Base-by-base conservation (phyloP, 2,329 filamentous ascomycete species). In the Geosmithia putterillii region DNA sequence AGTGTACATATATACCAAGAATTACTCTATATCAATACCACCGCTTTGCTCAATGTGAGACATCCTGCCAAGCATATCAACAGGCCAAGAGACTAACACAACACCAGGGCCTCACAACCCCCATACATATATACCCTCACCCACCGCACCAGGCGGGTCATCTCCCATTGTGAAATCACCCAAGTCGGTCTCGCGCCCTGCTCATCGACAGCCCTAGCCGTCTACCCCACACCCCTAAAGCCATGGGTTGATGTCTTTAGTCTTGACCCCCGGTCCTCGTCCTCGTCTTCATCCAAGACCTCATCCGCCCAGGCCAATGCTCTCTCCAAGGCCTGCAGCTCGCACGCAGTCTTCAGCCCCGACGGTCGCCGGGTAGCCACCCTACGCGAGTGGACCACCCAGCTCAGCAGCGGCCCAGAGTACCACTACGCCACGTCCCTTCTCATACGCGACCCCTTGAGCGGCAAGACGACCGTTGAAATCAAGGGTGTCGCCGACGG, bases 201-300 rank as follows among this genome's bases (percentile, higher is more conserved):
- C 3, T 47, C 49, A 17, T 51, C 52, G 36, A 39, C 51, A 15
- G 58, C 54, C 21, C 59, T 58, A 18, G 57, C 59, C 15, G 53
- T 55, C 36, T 62, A 57, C 47, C 48, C 51, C 38, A 53, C 50
- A 4, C 55, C 54, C 9, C 42, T 51, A 28, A 57, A 59, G 19
- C 53, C 57, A n/a, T 63, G 60, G 59, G 55, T 63, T 44, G 60
- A 63, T 46, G 50, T 59, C 17, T 62, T 62, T 42, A 54, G 58
- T 38, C 47, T 58, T 20, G 41, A 45, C 23, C 52, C 53, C 0
- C 34, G 28, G 15, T 12, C 36, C n/a, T 36, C 32, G 20, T n/a
- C 35, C 18, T 17, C 32, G 12, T 43, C 41, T 8, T 10, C 40
- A 4, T 7, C 25, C 5, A 21, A 21, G 9, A 22, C 38, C 15